Evolutionary conservation across 257 asterid genomes (phyloP).

Genomic region (Solanum tacnaense): DNA sequence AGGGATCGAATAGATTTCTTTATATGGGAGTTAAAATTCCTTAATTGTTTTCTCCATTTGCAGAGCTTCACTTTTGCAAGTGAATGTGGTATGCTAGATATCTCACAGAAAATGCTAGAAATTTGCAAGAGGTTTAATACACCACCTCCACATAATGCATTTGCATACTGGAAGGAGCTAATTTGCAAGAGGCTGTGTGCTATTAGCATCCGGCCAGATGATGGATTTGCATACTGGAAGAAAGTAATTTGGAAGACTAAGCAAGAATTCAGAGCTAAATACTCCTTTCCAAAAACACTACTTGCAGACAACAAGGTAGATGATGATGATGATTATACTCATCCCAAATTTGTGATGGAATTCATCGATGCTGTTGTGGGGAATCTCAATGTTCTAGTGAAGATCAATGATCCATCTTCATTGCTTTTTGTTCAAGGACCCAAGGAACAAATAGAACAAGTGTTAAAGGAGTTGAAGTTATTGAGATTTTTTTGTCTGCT

Average conservation of each 20-base stretch:
- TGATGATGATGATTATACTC: neutral
- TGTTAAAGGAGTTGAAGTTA: neutral
- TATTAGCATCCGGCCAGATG: too few species aligned
- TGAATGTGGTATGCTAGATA: neutral
- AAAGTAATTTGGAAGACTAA: neutral
- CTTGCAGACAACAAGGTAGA: neutral
- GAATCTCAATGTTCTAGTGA: neutral
- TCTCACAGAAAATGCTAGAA: neutral
- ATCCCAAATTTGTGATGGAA: neutral
- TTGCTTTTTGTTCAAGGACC: neutral
- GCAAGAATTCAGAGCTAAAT: neutral
- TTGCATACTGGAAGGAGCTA: neutral
- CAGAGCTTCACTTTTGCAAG: neutral
- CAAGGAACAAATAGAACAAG: neutral
- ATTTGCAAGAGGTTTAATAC: neutral
- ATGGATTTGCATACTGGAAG: neutral
- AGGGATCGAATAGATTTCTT: neutral
- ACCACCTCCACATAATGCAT: too few species aligned
- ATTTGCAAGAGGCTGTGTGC: neutral
- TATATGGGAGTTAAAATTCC: neutral
- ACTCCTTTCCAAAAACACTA: neutral
- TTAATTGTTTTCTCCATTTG: neutral
- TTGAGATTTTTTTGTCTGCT: neutral
- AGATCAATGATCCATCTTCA: neutral
- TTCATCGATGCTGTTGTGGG: neutral